phyloP scores from a whole-genome alignment of 331 rosid species.

The Dryas integrifolia region DNA sequence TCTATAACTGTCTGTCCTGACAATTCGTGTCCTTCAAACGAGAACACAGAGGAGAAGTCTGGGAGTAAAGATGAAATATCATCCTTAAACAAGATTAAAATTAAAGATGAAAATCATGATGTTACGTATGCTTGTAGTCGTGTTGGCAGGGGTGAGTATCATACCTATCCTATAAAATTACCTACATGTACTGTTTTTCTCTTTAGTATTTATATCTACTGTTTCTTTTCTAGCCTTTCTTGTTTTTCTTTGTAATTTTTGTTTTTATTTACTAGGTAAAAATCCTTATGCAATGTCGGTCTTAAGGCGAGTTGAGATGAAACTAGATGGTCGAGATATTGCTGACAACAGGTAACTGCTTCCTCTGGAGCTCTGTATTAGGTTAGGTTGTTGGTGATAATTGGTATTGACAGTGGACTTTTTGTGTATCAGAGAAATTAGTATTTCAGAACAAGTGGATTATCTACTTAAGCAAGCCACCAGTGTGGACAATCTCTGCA shows the following conservation, averaged over 20 bases:
- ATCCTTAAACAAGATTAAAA: constrained; percentile 50
- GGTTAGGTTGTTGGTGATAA: constrained; percentile 10
- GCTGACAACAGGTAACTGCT: constrained; percentile 61
- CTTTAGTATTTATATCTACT: background rate
- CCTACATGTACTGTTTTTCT: background rate
- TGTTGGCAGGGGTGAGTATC: constrained; percentile 61
- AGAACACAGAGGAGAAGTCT: constrained; percentile 34
- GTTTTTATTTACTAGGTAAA: constrained; percentile 51
- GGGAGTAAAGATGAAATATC: constrained; percentile 47
- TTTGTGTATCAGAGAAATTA: constrained; percentile 58
- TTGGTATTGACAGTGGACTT: constrained; percentile 18
- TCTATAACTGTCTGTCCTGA: constrained; percentile 38
- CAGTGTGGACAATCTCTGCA: constrained; percentile 89
- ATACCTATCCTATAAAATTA: background rate
- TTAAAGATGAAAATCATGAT: constrained; percentile 52
- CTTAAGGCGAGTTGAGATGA: constrained; percentile 82
- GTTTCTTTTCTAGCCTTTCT: background rate
- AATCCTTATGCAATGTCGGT: constrained; percentile 80
- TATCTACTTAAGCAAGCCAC: constrained; percentile 91
- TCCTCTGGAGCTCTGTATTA: constrained; percentile 25
- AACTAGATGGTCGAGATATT: constrained; percentile 78
- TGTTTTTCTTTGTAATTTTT: constrained; percentile 14
- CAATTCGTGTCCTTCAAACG: constrained; percentile 30
- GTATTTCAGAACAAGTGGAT: constrained; percentile 83
- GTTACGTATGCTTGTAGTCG: constrained; percentile 48